Percentiles rank a stretch among this genome's conserved stretches.
Conservation (phyloP, 805 yeast species). For the Wickerhamomyces strasburgensis region DNA sequence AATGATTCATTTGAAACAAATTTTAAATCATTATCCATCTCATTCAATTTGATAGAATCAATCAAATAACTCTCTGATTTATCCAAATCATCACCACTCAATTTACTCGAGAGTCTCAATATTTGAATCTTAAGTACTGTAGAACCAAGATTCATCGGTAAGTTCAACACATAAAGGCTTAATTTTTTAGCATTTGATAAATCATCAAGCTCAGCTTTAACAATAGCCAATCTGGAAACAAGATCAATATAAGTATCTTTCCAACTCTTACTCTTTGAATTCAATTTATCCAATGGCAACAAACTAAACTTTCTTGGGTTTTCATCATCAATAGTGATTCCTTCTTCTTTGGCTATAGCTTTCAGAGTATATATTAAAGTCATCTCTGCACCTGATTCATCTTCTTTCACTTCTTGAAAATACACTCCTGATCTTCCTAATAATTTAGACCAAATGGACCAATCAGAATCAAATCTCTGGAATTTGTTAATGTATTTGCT, state of each 20-base stretch:
- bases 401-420: conserved; percentile 31
- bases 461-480: conserved; percentile 8
- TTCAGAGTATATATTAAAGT: conserved; percentile 29
- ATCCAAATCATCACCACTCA: conserved; percentile 15
- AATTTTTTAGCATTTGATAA: conserved; percentile 22
- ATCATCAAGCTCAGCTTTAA: conserved; percentile 26
- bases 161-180: conserved; percentile 27
- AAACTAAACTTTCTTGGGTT: conserved; percentile 19
- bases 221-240: conserved; percentile 34
- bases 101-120: conserved; percentile 33
- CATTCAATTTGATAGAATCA: conserved; percentile 26
- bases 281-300: conserved; percentile 21
- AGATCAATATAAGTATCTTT: conserved; percentile 34
- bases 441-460: conserved; percentile 10
- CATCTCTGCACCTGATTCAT: conserved; percentile 30
- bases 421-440: conserved; percentile 32
- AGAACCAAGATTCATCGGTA: conserved; percentile 27
- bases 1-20: conserved; percentile 18
- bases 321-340: conserved; percentile 17
- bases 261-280: conserved; percentile 26
- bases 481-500: conserved; percentile 6
- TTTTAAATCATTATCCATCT: conserved; percentile 14
- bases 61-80: conserved; percentile 27
- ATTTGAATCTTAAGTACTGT: conserved; percentile 23
- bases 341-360: conserved; percentile 28